A percentile compares a stretch with the other conserved stretches of the same genome.
These are phyloP conservation scores for Trichoderma aggressivum DNA, from an alignment of 2,329 filamentous ascomycete genomes.

Conservation along the genomic window DNA sequence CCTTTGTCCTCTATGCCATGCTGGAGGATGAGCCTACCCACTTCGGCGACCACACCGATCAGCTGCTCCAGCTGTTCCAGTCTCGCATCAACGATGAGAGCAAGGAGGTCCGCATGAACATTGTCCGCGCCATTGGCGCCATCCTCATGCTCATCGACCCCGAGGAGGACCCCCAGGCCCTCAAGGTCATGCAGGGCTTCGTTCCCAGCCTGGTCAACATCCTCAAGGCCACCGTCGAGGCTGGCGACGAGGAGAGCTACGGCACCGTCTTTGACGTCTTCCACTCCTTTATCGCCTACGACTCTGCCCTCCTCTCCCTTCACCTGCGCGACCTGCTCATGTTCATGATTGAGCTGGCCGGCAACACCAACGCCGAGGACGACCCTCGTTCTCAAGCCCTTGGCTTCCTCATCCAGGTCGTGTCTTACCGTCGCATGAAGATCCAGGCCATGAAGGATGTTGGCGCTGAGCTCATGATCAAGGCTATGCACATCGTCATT, in stretches of 20 bases:
- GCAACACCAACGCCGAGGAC: constrained; percentile 73
- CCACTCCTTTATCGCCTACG: constrained; percentile 89
- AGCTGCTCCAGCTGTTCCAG: constrained; percentile 79
- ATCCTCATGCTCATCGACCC: constrained; percentile 83
- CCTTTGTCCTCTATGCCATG: constrained; percentile 90
- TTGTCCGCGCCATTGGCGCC: constrained; percentile 83
- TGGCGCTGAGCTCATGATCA: constrained; percentile 81
- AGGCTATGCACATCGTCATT: constrained; percentile 82
- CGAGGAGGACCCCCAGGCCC: constrained; percentile 73
- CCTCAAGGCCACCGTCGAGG: constrained; percentile 77
- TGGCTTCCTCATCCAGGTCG: constrained; percentile 88
- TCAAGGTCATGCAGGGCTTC: constrained; percentile 73
- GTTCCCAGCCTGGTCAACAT: constrained; percentile 87
- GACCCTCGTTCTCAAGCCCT: constrained; percentile 87
- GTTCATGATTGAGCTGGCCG: constrained; percentile 88
- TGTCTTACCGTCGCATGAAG: constrained; percentile 92
- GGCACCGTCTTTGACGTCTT: constrained; percentile 95
- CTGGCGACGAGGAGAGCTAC: constrained; percentile 78
- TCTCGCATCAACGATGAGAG: constrained; percentile 90
- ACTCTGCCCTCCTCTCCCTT: constrained; percentile 74
- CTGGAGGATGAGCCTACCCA: constrained; percentile 82
- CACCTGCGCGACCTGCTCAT: constrained; percentile 88
- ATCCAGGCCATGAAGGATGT: constrained; percentile 83
- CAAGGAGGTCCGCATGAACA: constrained; percentile 90
- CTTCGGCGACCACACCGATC: constrained; percentile 75